Base-by-base conservation (phyloP, 2,329 filamentous ascomycete genomes). In the Epichloe glyceriae region DNA sequence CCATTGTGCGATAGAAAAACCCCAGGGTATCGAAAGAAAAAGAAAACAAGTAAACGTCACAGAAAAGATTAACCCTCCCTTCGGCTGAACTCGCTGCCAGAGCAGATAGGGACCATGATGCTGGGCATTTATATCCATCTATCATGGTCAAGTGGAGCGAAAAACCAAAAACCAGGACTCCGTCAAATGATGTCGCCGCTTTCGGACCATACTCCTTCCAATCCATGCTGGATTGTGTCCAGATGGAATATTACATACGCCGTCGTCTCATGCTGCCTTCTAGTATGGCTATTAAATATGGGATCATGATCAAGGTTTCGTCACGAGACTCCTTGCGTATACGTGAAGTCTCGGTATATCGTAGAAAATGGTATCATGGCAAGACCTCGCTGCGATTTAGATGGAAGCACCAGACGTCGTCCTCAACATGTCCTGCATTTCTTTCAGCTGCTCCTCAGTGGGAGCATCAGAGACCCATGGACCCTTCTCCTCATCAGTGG, bases 401-500 rank as follows among this genome's bases (percentile, higher is more conserved):
- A 54, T 48, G 30, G 56, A 44, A 49, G 54, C 48, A 38, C 55
- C 47, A 30, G 55, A 55, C 53, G 54, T 61, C 48, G 57, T 61
- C 47, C 67, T 62, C 53, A 67, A 65, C 58, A 74, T 71, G 59
- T 75, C 70, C 61, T 80, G 74, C 75, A 85, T 78, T 62, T 76
- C 72, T 64, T 77, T 72, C 54, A 81, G 64, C 61, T 84, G 75
- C 52, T 79, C 76, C 51, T 77, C 73, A 2, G 75, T 80, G 3
- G 83, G 78, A 62, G 88, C 85, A 55, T 89, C 83, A 0, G 82
- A 81, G 51, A 89, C 68, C 87, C 88, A 95, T 7, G 82, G 78
- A 1, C 90, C 91, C 67, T 88, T 90, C 74, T 96, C 90, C 58
- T 91, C 88, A 1, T 86, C 82, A 0, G 85, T 91, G 5, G 89